phyloP scores from a whole-genome alignment of 2,329 filamentous ascomycete genomes.

The Myriosclerotinia duriaeana region DNA sequence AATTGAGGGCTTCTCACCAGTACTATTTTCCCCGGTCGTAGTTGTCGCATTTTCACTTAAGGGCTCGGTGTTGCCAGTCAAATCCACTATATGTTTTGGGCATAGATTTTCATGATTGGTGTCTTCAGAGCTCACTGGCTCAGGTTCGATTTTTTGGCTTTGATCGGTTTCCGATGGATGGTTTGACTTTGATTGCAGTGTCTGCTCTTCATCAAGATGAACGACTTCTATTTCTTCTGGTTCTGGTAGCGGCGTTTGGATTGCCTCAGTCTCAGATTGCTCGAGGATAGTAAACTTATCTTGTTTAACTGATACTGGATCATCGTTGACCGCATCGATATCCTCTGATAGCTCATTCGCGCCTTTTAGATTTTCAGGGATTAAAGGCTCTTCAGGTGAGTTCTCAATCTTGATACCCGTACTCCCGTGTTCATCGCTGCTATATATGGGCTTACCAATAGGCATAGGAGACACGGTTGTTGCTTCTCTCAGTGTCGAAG shows the following conservation, averaged over 20 bases:
- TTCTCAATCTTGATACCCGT: neutral
- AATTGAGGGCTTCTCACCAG: neutral
- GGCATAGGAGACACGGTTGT: neutral
- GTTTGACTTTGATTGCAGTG: neutral
- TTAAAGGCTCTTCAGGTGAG: neutral
- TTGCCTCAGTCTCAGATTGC: neutral
- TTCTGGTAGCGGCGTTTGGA: neutral
- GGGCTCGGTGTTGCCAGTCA: neutral
- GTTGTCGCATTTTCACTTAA: neutral
- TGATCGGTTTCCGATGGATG: neutral
- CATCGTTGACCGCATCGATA: neutral
- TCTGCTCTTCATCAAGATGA: neutral
- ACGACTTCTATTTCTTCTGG: neutral
- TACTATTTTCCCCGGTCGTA: neutral
- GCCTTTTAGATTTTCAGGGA: neutral
- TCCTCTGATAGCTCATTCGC: neutral
- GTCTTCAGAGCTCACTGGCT: neutral
- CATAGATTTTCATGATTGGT: neutral
- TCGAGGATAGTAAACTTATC: neutral
- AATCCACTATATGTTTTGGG: neutral
- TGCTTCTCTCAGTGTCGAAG: neutral
- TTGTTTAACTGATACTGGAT: neutral
- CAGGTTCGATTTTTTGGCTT: neutral
- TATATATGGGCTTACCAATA: neutral
- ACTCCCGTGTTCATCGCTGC: neutral